Conservation (phyloP, 441 rosid genomes). For the Gossypium aridum region DNA sequence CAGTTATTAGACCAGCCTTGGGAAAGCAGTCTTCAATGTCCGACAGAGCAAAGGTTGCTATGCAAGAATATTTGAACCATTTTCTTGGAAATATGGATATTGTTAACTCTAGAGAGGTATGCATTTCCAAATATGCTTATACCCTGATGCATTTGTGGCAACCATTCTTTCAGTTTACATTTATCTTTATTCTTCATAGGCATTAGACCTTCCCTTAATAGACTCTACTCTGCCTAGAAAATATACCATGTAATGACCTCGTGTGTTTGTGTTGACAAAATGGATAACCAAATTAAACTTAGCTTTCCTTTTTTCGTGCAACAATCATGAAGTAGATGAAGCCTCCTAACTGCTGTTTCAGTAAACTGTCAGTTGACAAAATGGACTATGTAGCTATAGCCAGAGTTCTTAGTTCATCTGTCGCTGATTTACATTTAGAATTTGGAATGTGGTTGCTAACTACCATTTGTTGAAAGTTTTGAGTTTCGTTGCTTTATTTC, state of each 20-base stretch:
- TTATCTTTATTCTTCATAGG: background rate
- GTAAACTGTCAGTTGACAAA: background rate
- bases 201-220: background rate
- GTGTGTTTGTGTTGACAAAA: background rate
- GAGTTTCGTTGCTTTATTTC: constrained; percentile 9
- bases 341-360: background rate
- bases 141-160: background rate
- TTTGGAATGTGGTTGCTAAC: background rate
- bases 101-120: constrained; percentile 94
- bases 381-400: background rate
- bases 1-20: constrained; percentile 85
- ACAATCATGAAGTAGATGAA: background rate
- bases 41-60: constrained; percentile 87
- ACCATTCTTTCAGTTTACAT: background rate
- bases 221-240: background rate
- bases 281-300: background rate
- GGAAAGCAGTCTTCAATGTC: constrained; percentile 94
- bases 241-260: background rate
- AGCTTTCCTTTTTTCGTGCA: background rate
- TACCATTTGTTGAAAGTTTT: background rate
- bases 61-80: constrained; percentile 93
- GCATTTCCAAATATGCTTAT: background rate
- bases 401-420: background rate
- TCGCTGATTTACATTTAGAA: background rate
- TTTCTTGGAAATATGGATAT: constrained; percentile 94